Base-by-base conservation (phyloP, 2,329 filamentous ascomycete genomes). In the Capronia americana region DNA sequence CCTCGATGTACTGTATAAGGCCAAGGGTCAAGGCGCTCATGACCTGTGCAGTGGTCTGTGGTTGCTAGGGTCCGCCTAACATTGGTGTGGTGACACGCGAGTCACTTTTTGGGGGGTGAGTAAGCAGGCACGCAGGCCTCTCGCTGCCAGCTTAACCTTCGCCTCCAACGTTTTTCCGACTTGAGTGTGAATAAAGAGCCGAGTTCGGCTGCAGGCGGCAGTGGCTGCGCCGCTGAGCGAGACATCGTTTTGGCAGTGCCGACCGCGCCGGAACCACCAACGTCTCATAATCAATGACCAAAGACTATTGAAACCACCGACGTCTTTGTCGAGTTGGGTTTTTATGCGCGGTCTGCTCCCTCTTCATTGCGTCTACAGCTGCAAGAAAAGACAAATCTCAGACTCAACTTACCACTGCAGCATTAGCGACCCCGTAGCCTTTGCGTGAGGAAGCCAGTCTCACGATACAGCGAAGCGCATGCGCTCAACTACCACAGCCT, bases 251-350 rank as follows among this genome's bases (percentile, higher is more conserved):
- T 50, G 30, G 34, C 58, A 23, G 32, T 61, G 26, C 58, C 58
- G 58, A 54, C 58, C 17, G 48, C 58, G 46, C 58, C 58, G 58
- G 34, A 55, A n/a, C 53, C 28, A 28, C 53, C 58, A 17, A 30
- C 28, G 20, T 61, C 46, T 23, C 58, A 53, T 61, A 61, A 61
- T 61, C 46, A 61, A 61, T 53, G 58, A 53, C 46, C 8, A 12
- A 17, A 34, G 6, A 48, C 41, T 46, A 23, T 59, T 30, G 55
- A 44, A 38, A 57, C 10, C 56, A n/a, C 23, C 56, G 34, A 28
- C 34, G 11, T 46, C 57, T 59, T 24, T 46, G 24, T 32, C 41
- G 24, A 17, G 38, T n/a, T 51, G 26, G 3, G 23, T 30, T 30
- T 7, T 30, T 7, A 30, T 55, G 53, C 5, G 11, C 28, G 12